These are phyloP conservation scores for Solanum okadae DNA, from an alignment of 257 asterid species.

Conservation along the genomic window DNA sequence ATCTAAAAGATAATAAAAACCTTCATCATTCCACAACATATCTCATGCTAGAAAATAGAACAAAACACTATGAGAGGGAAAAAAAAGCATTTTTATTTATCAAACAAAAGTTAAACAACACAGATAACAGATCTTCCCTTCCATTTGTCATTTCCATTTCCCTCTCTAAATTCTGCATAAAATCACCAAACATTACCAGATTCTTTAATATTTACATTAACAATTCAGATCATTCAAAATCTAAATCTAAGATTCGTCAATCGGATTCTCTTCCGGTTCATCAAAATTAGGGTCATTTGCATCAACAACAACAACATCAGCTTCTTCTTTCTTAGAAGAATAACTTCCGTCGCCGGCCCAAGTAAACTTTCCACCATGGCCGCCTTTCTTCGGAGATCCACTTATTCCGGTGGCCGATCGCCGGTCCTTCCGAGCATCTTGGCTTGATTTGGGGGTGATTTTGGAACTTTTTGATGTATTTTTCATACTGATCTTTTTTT, in stretches of 20 bases:
- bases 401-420: constrained; percentile 51
- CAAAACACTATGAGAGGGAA: neutral
- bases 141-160: neutral
- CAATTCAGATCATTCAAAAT: neutral
- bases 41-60: neutral
- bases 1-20: neutral
- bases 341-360: constrained; percentile 65
- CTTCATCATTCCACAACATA: neutral
- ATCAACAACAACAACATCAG: constrained; percentile 16
- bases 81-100: neutral
- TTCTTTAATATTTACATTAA: neutral
- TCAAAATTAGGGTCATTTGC: constrained; percentile 52
- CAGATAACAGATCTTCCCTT: neutral
- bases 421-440: constrained; percentile 40
- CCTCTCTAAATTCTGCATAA: neutral
- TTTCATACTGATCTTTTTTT: constrained; percentile 17
- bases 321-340: constrained; percentile 6
- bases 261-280: constrained; percentile 23
- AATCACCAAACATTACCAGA: neutral
- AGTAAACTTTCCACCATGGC: constrained; percentile 81
- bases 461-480: constrained; percentile 28
- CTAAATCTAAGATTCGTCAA: neutral
- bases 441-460: constrained; percentile 9
- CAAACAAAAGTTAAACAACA: neutral
- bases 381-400: constrained; percentile 85